Base-by-base conservation (phyloP, 1,139 yeast genomes). In the Suzukiozyma palmioleophila region DNA sequence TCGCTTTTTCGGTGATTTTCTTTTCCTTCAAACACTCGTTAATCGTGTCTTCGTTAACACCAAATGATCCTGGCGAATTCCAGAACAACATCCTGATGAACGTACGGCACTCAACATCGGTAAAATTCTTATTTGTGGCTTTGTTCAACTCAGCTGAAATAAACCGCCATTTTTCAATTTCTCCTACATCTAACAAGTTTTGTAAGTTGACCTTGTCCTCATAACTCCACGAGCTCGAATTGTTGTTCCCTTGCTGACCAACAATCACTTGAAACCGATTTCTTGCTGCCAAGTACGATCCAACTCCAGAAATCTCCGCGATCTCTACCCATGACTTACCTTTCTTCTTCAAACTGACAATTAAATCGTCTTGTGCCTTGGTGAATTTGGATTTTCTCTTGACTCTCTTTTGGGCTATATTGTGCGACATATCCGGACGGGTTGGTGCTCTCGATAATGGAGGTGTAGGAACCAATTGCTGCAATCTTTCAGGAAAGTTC, bases 241-340 rank as follows among this genome's bases (percentile, higher is more conserved):
- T 84, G 39, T 69, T 69, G 47, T 85, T 84, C 3, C 94, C 92
- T 51, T 84, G 94, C 56, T 84, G 94, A 2, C 94, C 94, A 43
- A 84, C 84, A 39, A 84, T 70, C 5, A 84, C 94, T 55, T 84
- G 94, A 53, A 84, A 84, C 44, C 94, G 62, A 55, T 84, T 84
- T 42, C 94, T 63, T 0, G 90, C 92, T 0, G 92, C 88, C 35
- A 84, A 62, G 46, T 79, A 81, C 36, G 81, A 75, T 9, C 83
- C 85, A 26, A 84, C 84, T 9, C 77, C 74, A 2, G 87, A 75
- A 2, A 73, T 65, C 42, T 79, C 81, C 0, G 90, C 89, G 38
- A 84, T 84, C 47, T 83, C 88, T 7, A 76, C 80, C 94, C 94
- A 84, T 3, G 78, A 64, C 47, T 75, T 76, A 22, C 90, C 89